Conservation (phyloP, 495 filamentous ascomycete genomes). For the Saxophila tyrrhenica region DNA sequence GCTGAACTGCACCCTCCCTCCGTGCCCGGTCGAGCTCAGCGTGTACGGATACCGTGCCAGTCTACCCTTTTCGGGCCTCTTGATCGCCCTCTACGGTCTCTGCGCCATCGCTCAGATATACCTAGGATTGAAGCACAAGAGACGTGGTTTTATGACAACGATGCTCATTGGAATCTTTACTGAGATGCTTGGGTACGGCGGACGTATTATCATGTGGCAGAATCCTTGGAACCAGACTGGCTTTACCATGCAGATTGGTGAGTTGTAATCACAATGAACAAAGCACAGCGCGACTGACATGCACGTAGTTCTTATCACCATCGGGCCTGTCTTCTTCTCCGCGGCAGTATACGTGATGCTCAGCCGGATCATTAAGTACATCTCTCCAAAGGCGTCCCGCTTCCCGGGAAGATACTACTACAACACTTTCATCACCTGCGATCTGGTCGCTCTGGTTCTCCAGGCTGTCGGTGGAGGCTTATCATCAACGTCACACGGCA, state of each 20-base stretch:
- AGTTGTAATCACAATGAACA: neutral
- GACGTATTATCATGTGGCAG: conserved; percentile 12
- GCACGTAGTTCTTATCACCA: conserved; percentile 37
- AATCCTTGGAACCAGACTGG: conserved; percentile 14
- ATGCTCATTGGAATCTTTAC: conserved; percentile 9
- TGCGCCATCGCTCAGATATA: conserved; percentile 14
- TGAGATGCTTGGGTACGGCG: conserved; percentile 21
- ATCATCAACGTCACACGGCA: conserved; percentile 14
- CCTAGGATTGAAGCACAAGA: conserved; percentile 7
- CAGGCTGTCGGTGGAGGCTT: conserved; percentile 44
- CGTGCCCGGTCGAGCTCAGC: conserved; percentile 7
- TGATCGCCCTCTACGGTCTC: conserved; percentile 16
- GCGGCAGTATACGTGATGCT: conserved; percentile 46
- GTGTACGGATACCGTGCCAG: conserved; percentile 14
- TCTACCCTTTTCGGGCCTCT: conserved; percentile 9
- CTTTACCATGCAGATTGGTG: conserved; percentile 25
- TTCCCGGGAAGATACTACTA: conserved; percentile 43
- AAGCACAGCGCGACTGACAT: neutral
- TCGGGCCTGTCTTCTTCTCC: conserved; percentile 46
- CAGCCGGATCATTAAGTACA: neutral
- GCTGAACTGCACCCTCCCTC: neutral
- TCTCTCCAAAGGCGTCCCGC: conserved; percentile 28
- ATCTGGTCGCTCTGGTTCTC: conserved; percentile 38
- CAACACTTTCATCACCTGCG: conserved; percentile 43
- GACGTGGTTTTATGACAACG: conserved; percentile 12